These are phyloP conservation scores for Boletus rubropictus DNA, from an alignment of 768 basidiomycete genomes.

Conservation along the genomic window DNA sequence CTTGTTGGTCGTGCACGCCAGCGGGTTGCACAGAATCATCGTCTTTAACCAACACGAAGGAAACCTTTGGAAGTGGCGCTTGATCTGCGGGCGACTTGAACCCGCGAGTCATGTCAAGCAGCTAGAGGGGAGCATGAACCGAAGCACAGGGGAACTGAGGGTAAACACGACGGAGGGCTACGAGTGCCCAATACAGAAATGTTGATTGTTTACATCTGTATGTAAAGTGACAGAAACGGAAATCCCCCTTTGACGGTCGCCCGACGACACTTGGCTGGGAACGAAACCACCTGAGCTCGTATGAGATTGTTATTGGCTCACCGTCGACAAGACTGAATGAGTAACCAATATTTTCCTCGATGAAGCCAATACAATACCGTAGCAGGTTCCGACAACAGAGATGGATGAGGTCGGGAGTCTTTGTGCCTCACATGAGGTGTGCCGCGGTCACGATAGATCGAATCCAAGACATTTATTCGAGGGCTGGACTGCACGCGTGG, in stretches of 20 bases:
- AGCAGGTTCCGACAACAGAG: neutral
- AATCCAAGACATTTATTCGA: neutral
- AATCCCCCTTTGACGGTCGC: neutral
- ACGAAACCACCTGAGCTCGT: neutral
- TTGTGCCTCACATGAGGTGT: neutral
- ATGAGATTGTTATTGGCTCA: neutral
- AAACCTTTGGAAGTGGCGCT: constrained; percentile 53
- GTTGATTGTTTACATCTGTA: constrained; percentile 9
- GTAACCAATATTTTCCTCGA: too few species aligned
- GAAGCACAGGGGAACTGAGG: constrained; percentile 13
- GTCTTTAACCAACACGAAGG: constrained; percentile 60
- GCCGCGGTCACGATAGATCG: neutral
- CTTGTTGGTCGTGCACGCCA: constrained; percentile 59
- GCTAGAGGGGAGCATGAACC: constrained; percentile 1
- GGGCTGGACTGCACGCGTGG: neutral
- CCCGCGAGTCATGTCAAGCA: constrained; percentile 35
- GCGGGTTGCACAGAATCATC: constrained; percentile 54
- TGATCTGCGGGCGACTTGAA: constrained; percentile 34
- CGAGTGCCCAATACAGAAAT: constrained; percentile 18
- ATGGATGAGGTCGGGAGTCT: too few species aligned
- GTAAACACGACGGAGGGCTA: constrained; percentile 12
- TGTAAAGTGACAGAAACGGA: constrained; percentile 12
- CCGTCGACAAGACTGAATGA: neutral
- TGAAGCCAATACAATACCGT: neutral
- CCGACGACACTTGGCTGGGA: neutral